phyloP scores from a whole-genome alignment of 345 rosid species.

The Brassica rapa region DNA sequence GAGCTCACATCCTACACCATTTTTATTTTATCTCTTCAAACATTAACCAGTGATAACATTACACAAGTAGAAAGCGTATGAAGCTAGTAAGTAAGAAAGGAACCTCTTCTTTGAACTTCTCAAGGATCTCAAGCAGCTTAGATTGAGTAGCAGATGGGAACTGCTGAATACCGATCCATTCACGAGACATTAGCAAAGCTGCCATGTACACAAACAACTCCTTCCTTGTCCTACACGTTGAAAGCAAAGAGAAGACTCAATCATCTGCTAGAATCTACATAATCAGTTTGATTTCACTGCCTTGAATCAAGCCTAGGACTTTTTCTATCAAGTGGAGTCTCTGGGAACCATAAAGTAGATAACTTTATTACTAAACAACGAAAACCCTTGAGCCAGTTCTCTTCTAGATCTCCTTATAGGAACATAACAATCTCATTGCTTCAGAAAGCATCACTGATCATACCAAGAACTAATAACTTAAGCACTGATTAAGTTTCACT shows the following conservation, averaged over 20 bases:
- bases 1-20: slow-evolving; percentile 54
- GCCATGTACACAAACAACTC: slow-evolving; percentile 30
- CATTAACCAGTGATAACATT: not conserved
- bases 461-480: not conserved
- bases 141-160: slow-evolving; percentile 78
- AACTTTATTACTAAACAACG: not conserved
- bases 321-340: slow-evolving; percentile 20
- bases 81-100: slow-evolving; percentile 11
- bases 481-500: slow-evolving; percentile 8
- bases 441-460: not conserved
- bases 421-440: not conserved
- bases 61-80: not conserved
- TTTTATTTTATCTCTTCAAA: no score
- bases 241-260: not conserved
- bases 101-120: slow-evolving; percentile 76
- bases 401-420: slow-evolving; percentile 7
- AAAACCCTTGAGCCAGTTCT: slow-evolving; percentile 8
- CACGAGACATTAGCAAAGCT: slow-evolving; percentile 59
- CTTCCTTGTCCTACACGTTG: not conserved
- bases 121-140: slow-evolving; percentile 70
- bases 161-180: slow-evolving; percentile 79
- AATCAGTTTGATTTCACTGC: no score
- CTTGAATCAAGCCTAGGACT: not conserved
- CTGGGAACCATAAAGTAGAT: not conserved
- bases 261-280: not conserved